Conservation (phyloP, 129 eudicot genomes). For the Helianthus tuberosus region DNA sequence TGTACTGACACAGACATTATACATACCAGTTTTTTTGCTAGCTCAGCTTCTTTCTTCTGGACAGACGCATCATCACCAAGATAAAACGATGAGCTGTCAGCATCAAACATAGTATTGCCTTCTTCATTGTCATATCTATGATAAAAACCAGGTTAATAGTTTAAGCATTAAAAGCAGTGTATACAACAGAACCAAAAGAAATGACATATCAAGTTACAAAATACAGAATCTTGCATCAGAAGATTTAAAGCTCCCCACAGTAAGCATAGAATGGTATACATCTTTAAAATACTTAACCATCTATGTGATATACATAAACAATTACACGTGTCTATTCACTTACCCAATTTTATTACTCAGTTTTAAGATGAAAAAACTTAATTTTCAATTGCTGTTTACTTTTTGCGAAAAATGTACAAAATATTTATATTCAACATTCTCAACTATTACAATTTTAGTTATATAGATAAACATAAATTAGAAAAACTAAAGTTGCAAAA, state of each 20-base stretch:
- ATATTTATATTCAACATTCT: background rate
- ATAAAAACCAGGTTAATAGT: conserved; percentile 12
- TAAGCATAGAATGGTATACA: background rate
- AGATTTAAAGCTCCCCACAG: background rate
- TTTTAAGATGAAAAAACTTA: background rate
- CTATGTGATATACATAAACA: background rate
- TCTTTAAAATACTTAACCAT: background rate
- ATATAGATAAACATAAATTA: background rate
- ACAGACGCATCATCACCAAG: conserved; percentile 56
- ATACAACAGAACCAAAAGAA: conserved; percentile 9
- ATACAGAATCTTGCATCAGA: conserved; percentile 1
- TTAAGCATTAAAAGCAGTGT: background rate
- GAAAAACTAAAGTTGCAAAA: background rate
- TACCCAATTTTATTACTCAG: background rate
- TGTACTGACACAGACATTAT: background rate
- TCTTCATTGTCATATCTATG: conserved; percentile 73
- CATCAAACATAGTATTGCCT: conserved; percentile 59
- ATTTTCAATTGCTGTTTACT: background rate
- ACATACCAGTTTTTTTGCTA: conserved; percentile 64
- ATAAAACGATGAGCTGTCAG: conserved; percentile 61
- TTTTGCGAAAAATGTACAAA: background rate
- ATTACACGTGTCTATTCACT: background rate
- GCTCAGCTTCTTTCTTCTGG: conserved; percentile 66
- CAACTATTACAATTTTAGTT: background rate
- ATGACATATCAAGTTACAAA: conserved; percentile 3